phyloP scores from a whole-genome alignment of 73 alveolate genomes.

The Blepharisma stoltei region DNA sequence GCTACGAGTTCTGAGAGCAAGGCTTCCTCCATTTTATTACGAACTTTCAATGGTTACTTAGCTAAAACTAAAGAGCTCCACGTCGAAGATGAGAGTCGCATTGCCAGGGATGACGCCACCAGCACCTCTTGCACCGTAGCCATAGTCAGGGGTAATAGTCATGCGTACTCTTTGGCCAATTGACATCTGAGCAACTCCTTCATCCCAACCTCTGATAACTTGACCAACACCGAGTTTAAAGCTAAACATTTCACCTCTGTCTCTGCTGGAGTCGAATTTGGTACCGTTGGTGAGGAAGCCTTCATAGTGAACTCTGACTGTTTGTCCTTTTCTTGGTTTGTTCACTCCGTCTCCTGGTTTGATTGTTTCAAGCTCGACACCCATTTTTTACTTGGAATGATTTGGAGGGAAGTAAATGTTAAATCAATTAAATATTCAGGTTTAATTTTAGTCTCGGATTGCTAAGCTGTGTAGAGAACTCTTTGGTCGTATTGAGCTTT shows the following conservation, averaged over 20 bases:
- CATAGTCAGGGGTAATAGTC: constrained; percentile 84
- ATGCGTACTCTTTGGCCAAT: constrained; percentile 81
- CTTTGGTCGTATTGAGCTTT: too few relatives aligned
- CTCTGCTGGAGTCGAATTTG: constrained; percentile 90
- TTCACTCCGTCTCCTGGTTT: constrained; percentile 89
- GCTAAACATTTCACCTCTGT: constrained; percentile 81
- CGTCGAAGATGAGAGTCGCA: constrained; percentile 85
- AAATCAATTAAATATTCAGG: too few relatives aligned
- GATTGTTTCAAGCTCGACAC: constrained; percentile 50
- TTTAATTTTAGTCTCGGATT: too few relatives aligned
- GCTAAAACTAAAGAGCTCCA: constrained; percentile 62
- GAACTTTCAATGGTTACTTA: not conserved
- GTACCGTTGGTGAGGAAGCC: constrained; percentile 89
- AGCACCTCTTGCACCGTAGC: constrained; percentile 91
- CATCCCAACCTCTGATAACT: constrained; percentile 98
- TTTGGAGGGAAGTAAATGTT: too few relatives aligned
- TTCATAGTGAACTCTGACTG: constrained; percentile 82
- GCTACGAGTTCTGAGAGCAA: too few relatives aligned
- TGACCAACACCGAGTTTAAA: constrained; percentile 92
- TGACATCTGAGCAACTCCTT: constrained; percentile 83
- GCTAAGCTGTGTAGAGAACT: too few relatives aligned
- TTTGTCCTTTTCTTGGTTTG: constrained; percentile 87
- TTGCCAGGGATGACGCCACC: constrained; percentile 93
- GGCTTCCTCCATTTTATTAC: too few relatives aligned
- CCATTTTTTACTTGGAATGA: not conserved